These are phyloP conservation scores for Alternaria ventricosa DNA, from an alignment of 2,329 filamentous ascomycete species.

Conservation along the genomic window DNA sequence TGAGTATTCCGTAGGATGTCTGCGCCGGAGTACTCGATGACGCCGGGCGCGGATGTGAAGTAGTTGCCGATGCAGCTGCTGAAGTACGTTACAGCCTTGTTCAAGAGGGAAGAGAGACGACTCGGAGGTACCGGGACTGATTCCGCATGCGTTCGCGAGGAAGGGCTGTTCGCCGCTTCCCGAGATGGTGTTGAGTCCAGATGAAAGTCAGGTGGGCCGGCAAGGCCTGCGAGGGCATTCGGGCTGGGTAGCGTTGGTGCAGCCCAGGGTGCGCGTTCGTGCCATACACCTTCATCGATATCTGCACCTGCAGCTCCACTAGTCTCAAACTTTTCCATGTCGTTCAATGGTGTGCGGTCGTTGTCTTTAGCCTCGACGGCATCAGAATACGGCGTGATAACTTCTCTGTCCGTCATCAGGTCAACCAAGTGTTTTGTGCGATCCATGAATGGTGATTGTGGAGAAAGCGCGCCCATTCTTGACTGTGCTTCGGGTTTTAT, in stretches of 20 bases:
- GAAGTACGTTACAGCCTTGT: neutral
- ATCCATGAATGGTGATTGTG: neutral
- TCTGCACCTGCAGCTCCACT: neutral
- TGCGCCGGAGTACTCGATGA: neutral
- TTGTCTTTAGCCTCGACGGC: neutral
- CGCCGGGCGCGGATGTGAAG: neutral
- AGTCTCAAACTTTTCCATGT: neutral
- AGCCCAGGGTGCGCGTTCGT: neutral
- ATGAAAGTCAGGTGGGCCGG: neutral
- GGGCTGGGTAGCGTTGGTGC: no score
- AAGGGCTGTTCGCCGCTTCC: neutral
- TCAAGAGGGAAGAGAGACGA: neutral
- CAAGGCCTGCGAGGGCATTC: neutral
- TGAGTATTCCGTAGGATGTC: neutral
- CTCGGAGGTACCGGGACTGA: neutral
- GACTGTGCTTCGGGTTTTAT: neutral
- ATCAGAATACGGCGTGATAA: neutral
- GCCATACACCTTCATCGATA: neutral
- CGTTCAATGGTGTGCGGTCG: neutral
- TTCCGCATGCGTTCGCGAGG: neutral
- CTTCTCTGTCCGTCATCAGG: fast-evolving
- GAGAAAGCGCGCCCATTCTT: neutral
- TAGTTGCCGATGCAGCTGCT: neutral
- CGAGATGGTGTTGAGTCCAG: fast-evolving
- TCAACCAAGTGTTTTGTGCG: neutral